These are phyloP conservation scores for Ceratobasidium sp. DNA, from an alignment of 1,284 basidiomycete genomes.

Conservation along the genomic window DNA sequence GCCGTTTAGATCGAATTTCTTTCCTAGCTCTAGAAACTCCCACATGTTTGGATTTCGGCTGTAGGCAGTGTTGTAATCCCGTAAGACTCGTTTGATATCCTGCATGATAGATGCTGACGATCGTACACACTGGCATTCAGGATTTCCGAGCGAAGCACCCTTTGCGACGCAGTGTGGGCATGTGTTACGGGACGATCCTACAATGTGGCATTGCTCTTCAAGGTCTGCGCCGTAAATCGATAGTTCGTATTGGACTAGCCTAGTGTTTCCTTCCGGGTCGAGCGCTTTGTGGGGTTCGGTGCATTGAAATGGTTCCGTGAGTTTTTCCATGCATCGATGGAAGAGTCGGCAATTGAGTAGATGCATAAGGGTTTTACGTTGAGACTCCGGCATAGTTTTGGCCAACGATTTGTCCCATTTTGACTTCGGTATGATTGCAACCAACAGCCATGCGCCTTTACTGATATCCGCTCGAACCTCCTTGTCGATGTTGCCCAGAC, in stretches of 20 bases:
- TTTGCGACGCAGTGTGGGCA: conserved; percentile 11
- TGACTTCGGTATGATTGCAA: conserved; percentile 6
- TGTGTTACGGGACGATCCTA: not conserved
- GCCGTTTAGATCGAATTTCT: not conserved
- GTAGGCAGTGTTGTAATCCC: not conserved
- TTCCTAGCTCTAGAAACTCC: conserved; percentile 10
- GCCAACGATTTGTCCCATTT: conserved; percentile 8
- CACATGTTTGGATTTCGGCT: not conserved
- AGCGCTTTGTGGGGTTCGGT: not conserved
- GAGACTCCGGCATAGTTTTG: not conserved
- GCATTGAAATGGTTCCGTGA: not conserved
- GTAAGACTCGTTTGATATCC: not conserved
- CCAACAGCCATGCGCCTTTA: conserved; percentile 7
- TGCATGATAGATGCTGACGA: not conserved
- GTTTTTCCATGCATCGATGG: conserved; percentile 5
- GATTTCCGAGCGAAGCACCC: not conserved
- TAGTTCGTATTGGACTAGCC: not conserved
- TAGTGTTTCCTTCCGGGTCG: conserved; percentile 9
- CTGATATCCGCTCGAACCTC: not conserved
- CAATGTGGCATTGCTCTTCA: not conserved
- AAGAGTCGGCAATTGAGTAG: conserved; percentile 12
- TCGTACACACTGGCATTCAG: not conserved
- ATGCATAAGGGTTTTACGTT: not conserved
- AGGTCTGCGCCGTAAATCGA: not conserved
- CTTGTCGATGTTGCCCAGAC: conserved; percentile 15